Evolutionary conservation across 495 filamentous ascomycete species (phyloP).

Genomic region (Penicillium paradoxum): DNA sequence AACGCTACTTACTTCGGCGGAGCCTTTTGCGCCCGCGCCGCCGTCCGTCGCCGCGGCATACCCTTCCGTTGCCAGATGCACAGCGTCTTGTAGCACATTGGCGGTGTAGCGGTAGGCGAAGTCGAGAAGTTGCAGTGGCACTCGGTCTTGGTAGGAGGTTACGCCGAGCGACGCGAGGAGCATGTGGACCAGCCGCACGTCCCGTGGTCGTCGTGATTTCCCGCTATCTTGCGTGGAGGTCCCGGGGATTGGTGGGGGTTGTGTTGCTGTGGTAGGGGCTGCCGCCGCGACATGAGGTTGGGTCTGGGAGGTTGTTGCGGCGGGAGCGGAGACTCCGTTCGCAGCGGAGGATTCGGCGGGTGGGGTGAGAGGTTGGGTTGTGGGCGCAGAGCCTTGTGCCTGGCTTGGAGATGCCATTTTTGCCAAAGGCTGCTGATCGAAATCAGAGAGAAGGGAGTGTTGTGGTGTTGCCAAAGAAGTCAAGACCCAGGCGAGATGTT

Average conservation of each 20-base stretch:
- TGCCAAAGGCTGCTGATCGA: neutral
- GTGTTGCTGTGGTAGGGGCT: slow-evolving; percentile 28
- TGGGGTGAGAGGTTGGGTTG: slow-evolving; percentile 43
- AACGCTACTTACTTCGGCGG: slow-evolving; percentile 42
- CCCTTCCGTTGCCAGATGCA: slow-evolving; percentile 51
- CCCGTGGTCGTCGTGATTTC: slow-evolving; percentile 71
- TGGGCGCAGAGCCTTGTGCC: slow-evolving; percentile 28
- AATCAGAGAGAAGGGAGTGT: slow-evolving; percentile 3
- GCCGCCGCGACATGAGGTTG: slow-evolving; percentile 8
- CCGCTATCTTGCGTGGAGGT: slow-evolving; percentile 58
- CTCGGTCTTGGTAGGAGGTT: slow-evolving; percentile 84
- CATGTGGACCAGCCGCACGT: slow-evolving; percentile 86
- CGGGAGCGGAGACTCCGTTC: slow-evolving; percentile 20
- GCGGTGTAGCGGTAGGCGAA: slow-evolving; percentile 85
- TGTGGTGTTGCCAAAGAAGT: slow-evolving; percentile 4
- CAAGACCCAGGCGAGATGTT: neutral
- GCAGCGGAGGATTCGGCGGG: slow-evolving; percentile 36
- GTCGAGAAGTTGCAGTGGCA: slow-evolving; percentile 90
- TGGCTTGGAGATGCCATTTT: slow-evolving; percentile 43
- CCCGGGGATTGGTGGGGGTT: slow-evolving; percentile 39
- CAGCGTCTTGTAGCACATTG: slow-evolving; percentile 44
- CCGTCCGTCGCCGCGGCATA: slow-evolving; percentile 39
- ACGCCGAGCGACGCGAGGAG: slow-evolving; percentile 85
- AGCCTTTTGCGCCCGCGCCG: slow-evolving; percentile 19
- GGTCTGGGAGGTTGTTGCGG: slow-evolving; percentile 21